Base-by-base conservation (phyloP, 441 rosid species). In the Pelargonium cotyledonis region DNA sequence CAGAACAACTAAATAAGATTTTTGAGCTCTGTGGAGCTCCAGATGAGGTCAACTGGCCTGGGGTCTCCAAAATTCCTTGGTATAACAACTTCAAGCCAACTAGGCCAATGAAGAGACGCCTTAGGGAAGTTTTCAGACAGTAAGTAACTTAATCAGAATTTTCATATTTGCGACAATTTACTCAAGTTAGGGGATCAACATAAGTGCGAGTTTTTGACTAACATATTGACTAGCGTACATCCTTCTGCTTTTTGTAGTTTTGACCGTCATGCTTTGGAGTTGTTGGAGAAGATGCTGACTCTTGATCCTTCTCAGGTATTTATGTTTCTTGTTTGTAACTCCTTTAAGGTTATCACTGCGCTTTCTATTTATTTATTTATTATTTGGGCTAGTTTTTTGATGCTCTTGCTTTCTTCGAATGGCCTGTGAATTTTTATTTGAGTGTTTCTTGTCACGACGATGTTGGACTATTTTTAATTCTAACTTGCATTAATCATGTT, bases 21-120 rank as follows among this genome's bases (percentile, higher is more conserved):
- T 95, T 88, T 73, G 99, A 91, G 75, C 86, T 95, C 53, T 95
- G 99, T 76, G 99, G 99, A 71, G 84, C 96, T 8, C 95, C 98
- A 9, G 95, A 92, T 78, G 98, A 92, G 76, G 79, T 70, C 81
- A 95, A 78, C 70, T 95, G 99, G 99, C 97, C 98, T 18, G 98
- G 96, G 12, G 98, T 86, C 76, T 78, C 95, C 6, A 88, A 89
- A 80, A 88, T 85, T 79, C 97, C 98, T 26, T 92, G 95, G 96
- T 95, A 90, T 75, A 88, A 80, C 78, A 91, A 88, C 75, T 85
- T 86, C 78, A 95, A 95, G 81, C 91, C 99, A 70, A 47, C 86
- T 67, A 85, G 95, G 64, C 90, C 89, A 14, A 80, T 86, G 83
- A 87, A 92, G 86, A 83, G 96, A 79, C 97, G 97, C 16, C 76